Percentiles rank a stretch among this genome's conserved stretches.
These are phyloP conservation scores for Diaporthe eres DNA, from an alignment of 2,329 filamentous ascomycete genomes.

Conservation along the genomic window DNA sequence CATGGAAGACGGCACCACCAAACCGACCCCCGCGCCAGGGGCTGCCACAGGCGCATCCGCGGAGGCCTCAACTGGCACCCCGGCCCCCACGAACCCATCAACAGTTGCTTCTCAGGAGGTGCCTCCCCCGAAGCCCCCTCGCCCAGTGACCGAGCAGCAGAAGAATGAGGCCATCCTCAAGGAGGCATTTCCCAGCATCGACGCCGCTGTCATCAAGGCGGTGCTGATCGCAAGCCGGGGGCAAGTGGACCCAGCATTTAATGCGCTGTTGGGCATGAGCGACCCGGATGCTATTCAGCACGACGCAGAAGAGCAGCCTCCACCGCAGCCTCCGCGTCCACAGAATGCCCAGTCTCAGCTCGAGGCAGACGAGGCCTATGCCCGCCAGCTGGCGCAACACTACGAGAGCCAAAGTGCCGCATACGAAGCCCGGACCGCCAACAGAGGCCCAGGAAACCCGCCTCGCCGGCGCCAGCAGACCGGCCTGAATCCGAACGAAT, in stretches of 20 bases:
- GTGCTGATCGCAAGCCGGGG: slow-evolving; percentile 89
- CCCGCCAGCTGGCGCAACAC: slow-evolving; percentile 92
- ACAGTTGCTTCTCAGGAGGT: slow-evolving; percentile 53
- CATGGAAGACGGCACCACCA: slow-evolving; percentile 52
- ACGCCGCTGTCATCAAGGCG: slow-evolving; percentile 85
- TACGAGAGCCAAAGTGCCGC: slow-evolving; percentile 75
- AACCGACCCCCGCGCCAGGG: slow-evolving; percentile 42
- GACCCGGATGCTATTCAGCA: slow-evolving; percentile 77
- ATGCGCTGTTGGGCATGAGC: slow-evolving; percentile 89
- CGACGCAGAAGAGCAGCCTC: slow-evolving; percentile 73
- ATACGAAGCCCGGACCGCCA: slow-evolving; percentile 70
- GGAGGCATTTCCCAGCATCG: slow-evolving; percentile 93
- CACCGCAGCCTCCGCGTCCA: slow-evolving; percentile 71
- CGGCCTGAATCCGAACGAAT: slow-evolving; percentile 69
- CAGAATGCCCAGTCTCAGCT: slow-evolving; percentile 78
- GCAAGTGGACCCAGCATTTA: slow-evolving; percentile 93
- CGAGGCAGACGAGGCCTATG: slow-evolving; percentile 91
- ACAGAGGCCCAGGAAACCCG: slow-evolving; percentile 49
- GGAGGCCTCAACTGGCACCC: slow-evolving; percentile 43
- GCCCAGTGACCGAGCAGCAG: slow-evolving; percentile 84
- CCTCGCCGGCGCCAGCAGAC: slow-evolving; percentile 62
- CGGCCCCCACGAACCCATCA: slow-evolving; percentile 43
- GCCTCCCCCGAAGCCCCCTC: slow-evolving; percentile 85
- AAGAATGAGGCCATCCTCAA: slow-evolving; percentile 90
- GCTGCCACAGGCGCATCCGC: slow-evolving; percentile 47